phyloP scores from a whole-genome alignment of 306 rosid genomes.

The Quillaja saponaria region DNA sequence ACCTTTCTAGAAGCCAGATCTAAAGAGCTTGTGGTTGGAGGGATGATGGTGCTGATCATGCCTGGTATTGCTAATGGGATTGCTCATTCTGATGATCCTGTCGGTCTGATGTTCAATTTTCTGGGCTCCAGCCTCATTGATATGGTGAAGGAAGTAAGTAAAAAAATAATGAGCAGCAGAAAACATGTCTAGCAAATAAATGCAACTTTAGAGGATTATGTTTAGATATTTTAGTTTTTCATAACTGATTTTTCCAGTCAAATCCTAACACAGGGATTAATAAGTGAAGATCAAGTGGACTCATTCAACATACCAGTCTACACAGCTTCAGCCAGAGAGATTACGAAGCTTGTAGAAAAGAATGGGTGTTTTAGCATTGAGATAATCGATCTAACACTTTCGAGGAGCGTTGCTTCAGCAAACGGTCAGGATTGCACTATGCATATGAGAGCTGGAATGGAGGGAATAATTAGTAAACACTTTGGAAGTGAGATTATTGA shows the following conservation, averaged over 20 bases:
- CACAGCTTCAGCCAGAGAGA: background rate
- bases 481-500: constrained; percentile 19
- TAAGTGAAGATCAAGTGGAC: constrained; percentile 19
- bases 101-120: background rate
- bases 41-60: constrained; percentile 6
- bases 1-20: background rate
- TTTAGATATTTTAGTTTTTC: background rate
- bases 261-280: constrained; percentile 6
- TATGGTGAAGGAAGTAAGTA: constrained; percentile 12
- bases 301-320: constrained; percentile 13
- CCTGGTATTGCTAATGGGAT: background rate
- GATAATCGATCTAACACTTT: background rate
- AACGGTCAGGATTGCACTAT: background rate
- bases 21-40: constrained; percentile 1
- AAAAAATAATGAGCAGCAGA: too few relatives aligned
- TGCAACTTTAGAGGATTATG: too few relatives aligned
- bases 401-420: background rate
- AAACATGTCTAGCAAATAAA: background rate
- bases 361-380: constrained; percentile 26
- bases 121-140: constrained; percentile 14
- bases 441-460: background rate
- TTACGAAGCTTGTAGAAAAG: background rate
- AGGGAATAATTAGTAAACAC: constrained; percentile 6
- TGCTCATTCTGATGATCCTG: background rate
- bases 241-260: background rate